Conservation (phyloP, 768 basidiomycete genomes). For the Rhizopogon sp. region DNA sequence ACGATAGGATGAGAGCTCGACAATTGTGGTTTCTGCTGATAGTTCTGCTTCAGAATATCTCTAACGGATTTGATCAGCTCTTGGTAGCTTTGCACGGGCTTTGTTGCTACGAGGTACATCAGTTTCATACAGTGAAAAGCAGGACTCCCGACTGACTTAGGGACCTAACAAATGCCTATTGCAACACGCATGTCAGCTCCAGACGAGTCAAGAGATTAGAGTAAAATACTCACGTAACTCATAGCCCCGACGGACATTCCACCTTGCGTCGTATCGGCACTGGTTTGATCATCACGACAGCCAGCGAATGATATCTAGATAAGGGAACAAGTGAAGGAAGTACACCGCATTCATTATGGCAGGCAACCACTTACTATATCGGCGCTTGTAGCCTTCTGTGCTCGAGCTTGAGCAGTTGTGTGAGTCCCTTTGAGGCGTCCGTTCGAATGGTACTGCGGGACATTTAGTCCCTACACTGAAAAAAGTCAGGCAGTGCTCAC, state of each 20-base stretch:
- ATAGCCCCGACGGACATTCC: constrained; percentile 74
- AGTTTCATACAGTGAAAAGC: background rate
- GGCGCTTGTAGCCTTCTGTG: constrained; percentile 49
- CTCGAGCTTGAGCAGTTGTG: constrained; percentile 27
- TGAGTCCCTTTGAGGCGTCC: constrained; percentile 46
- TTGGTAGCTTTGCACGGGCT: constrained; percentile 60
- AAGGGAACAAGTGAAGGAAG: background rate
- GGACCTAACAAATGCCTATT: constrained; percentile 56
- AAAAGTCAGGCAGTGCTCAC: constrained; percentile 7
- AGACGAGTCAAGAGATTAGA: too few relatives aligned
- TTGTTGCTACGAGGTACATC: constrained; percentile 26
- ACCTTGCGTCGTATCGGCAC: constrained; percentile 61
- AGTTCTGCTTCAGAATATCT: constrained; percentile 53
- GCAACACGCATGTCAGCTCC: constrained; percentile 1
- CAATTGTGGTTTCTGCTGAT: constrained; percentile 67
- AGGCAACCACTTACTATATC: constrained; percentile 51
- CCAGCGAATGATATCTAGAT: constrained; percentile 66
- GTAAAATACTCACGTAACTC: constrained; percentile 56
- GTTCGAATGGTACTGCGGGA: constrained; percentile 50
- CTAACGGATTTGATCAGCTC: constrained; percentile 56
- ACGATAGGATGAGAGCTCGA: constrained; percentile 71
- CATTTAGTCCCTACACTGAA: background rate
- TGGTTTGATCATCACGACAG: constrained; percentile 67
- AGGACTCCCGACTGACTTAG: constrained; percentile 30
- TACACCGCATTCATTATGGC: background rate